Evolutionary conservation across 495 filamentous ascomycete species (phyloP), one percentile per base, ranked within the genome.

Genomic region (Chaetomidium leptoderma): DNA sequence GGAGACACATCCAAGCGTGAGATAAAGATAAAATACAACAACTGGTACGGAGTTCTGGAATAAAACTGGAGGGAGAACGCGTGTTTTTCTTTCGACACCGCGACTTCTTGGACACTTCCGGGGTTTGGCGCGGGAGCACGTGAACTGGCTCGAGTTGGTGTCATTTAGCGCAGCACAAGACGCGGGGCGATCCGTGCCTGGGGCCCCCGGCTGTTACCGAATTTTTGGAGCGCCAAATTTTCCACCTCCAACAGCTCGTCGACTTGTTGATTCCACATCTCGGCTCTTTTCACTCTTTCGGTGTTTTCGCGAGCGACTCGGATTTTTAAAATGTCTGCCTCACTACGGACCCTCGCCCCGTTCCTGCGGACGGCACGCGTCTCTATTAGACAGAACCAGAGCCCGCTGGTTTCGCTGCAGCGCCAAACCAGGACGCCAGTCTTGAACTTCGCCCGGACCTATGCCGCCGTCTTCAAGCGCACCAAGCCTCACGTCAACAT

Each of bases 401-500:
- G 84, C 73, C 88, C 86, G 30, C 75, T 89, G 54, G 68, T 75
- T 75, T 69, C 78, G 74, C 74, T 71, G 70, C 73, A 73, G 77
- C 75, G 76, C 72, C 83, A 87, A 74, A 83, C 85, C 70, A 81
- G 89, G 58, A 80, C 81, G 61, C 78, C 78, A 61, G 79, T 86
- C 67, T 79, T 83, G 69, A 84, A 86, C 75, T 76, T 83, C 71
- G 79, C 76, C 63, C 81, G 89, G 66, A 80, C 83, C 63, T 84
- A 93, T n/a, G n/a, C n/a, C 67, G 91, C 90, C 49, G 86, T 83
- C 63, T 98, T 87, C 71, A 83, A 95, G 82, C 84, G 93, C 61
- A 87, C 79, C 70, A 98, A 97, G 80, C 93, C 95, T 51, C 93
- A 98, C 70, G 91, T 97, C 61, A 98, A 98, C 77, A 92, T 98